Evolutionary conservation across 345 rosid species (phyloP).

Genomic region (Citrus maxima): DNA sequence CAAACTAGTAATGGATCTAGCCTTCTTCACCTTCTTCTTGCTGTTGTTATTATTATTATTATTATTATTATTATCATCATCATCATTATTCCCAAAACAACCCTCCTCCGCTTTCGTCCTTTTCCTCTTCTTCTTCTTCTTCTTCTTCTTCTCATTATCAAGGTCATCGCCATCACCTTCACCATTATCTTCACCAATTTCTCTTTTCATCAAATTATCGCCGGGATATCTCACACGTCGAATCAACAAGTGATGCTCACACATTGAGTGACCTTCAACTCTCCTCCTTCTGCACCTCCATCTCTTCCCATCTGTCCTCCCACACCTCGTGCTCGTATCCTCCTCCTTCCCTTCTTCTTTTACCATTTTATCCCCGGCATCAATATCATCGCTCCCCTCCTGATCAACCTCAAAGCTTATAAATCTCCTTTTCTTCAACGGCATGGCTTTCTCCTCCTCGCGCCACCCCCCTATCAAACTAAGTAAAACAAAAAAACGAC

Average conservation of each 20-base stretch:
- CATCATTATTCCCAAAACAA: no score
- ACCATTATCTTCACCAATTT: no score
- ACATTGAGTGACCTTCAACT: not conserved
- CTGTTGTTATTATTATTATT: no score
- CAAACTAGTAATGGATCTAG: constrained; percentile 13
- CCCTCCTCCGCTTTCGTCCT: no score
- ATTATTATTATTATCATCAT: no score
- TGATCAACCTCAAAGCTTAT: not conserved
- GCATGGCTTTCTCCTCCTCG: constrained; percentile 11
- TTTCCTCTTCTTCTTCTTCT: not conserved
- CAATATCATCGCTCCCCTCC: no score
- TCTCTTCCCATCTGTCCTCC: constrained; percentile 7
- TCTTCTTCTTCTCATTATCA: not conserved
- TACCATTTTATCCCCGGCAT: no score
- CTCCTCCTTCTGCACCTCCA: constrained; percentile 9
- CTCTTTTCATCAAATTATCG: no score
- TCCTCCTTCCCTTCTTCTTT: not conserved
- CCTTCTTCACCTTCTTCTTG: not conserved
- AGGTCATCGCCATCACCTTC: not conserved
- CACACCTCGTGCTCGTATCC: not conserved
- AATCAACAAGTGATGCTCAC: constrained; percentile 7
- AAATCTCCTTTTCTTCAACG: constrained; percentile 21
- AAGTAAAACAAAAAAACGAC: no score
- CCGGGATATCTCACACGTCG: not conserved
- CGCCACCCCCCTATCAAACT: constrained; percentile 8